Base-by-base conservation (phyloP, 805 yeast genomes). In the Starmerella vaccinii region DNA sequence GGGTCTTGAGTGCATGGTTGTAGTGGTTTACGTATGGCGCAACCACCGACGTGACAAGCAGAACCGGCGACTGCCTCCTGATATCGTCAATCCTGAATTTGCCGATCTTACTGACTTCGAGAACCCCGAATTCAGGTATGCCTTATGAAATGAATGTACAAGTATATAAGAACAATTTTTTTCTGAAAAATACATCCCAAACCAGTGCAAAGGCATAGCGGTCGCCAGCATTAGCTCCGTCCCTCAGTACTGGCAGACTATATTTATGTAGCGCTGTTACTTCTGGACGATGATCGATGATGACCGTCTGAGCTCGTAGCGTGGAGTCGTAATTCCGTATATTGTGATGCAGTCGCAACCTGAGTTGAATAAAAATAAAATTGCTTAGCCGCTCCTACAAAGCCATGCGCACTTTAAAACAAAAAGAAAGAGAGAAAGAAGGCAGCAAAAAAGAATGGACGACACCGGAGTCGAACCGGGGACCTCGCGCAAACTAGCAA, bases 91-190 rank as follows among this genome's bases (percentile, higher is more conserved):
- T 40, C 50, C 56, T 2, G 59, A 56, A 49, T 74, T 72, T 57
- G 74, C 75, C 13, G 81, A 77, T 55, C 64, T 74, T 58, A 77
- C 81, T 2, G 80, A 76, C 57, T 65, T 61, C 49, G 76, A 77
- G 61, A 77, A 76, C 61, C 76, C 76, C 4, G 66, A 66, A 50
- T 77, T 78, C 62, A 70, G 82, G 58, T 78, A 76, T 57, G 60
- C 66, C 5, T 19, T 47, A 15, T 51, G 27, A 29, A 5, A 16
- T 13, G 5, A 4, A 16, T n/a, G 12, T 16, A 8, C 3, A 7
- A 5, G 15, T n/a, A n/a, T 7, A 34, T 34, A 19, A 34, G 2
- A 3, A n/a, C n/a, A n/a, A n/a, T n/a, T n/a, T n/a, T n/a, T n/a
- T n/a, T n/a, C n/a, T n/a, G n/a, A n/a, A n/a, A n/a, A n/a, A n/a